Evolutionary conservation across 2,329 filamentous ascomycete species (phyloP), one percentile per base, ranked within the genome.

Genomic region (Fusarium mexicanum): DNA sequence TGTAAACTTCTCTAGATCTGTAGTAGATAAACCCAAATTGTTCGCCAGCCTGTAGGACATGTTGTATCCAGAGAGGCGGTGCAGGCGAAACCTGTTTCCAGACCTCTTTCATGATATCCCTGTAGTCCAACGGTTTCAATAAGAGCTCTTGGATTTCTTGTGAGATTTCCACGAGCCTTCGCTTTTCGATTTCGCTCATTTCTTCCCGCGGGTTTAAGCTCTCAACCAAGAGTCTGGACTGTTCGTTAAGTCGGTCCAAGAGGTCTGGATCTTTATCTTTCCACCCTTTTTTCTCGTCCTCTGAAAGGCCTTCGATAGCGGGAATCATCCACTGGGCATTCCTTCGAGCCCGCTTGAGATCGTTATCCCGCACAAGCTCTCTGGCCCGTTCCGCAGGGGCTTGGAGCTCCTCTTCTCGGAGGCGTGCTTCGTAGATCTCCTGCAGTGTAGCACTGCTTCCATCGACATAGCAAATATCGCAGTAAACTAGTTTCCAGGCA

Each of bases 1-100:
- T 10, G 18, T 48, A 29, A 6, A 66, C 58, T 9, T 72, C 58
- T 24, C 66, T 65, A 6, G 64, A 67, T 11, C 43, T 26, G 24
- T 76, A 77, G 40, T 69, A 75, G 47, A 76, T 31, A 37, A 71
- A 75, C 6, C 75, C 72, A 35, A 48, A 74, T 8, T 61, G 38
- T 48, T 14, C 13, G 13, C 33, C 33, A 33, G 31, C 31, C 4
- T 76, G 26, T 20, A 75, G 7, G 24, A 76, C 58, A 3, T 71
- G 13, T 37, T 59, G 62, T 0, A 76, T 35, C 72, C 70, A 76
- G 37, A 59, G 38, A 46, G 74, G 74, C 10, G 74, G 70, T 37
- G 70, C 22, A 31, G 72, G 74, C 2, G 74, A 71, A 22, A 69
- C 64, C n/a, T 40, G 29, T 51, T 41, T 67, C 72, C 72, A 76